Evolutionary conservation across 2,329 filamentous ascomycete species (phyloP).

Genomic region (Gremmenia infestans): DNA sequence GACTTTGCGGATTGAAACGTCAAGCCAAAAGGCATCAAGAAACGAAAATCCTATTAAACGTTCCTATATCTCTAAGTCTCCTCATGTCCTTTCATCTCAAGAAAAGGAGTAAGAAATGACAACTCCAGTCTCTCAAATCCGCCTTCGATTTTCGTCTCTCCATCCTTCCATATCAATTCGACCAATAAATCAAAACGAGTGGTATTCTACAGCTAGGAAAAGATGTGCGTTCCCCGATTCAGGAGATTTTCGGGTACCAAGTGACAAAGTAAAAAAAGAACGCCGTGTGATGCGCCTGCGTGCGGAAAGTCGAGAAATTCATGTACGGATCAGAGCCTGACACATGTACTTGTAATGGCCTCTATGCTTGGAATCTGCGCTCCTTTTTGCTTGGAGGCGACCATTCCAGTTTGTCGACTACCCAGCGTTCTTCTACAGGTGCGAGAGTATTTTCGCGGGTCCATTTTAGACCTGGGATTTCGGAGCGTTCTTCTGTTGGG

Average conservation of each 20-base stretch:
- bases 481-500: constrained; percentile 3
- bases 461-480: constrained; percentile 12
- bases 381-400: constrained; percentile 8
- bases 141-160: background rate
- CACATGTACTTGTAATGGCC: background rate
- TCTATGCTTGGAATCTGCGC: constrained; percentile 18
- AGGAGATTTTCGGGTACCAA: background rate
- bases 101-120: background rate
- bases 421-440: background rate
- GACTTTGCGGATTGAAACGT: background rate
- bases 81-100: background rate
- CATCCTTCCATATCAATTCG: background rate
- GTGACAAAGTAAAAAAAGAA: background rate
- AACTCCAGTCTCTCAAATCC: constrained; percentile 1
- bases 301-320: background rate
- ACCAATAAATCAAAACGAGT: constrained; percentile 5
- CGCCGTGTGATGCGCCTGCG: constrained; percentile 2
- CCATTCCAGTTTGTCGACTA: constrained; percentile 12
- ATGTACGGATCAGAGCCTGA: background rate
- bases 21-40: constrained; percentile 4
- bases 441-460: background rate
- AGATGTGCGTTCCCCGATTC: background rate
- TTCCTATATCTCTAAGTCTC: constrained; percentile 13
- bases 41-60: constrained; percentile 20
- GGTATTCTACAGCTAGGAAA: constrained; percentile 8